Base-by-base conservation (phyloP, 164 flowering plant species). In the Chimonanthus praecox region DNA sequence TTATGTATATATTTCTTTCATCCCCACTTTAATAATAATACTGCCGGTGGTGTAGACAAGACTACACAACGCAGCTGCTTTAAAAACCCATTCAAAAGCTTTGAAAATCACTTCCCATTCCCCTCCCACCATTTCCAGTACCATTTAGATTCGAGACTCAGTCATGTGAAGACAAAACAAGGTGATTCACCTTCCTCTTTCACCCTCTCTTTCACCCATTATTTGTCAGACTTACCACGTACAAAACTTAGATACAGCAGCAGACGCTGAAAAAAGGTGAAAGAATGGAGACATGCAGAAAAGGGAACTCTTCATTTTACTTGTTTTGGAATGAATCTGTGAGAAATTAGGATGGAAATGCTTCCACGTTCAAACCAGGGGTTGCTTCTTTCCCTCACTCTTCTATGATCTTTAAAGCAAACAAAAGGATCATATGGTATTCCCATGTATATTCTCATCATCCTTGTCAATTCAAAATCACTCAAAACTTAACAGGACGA, bases 1-100 rank as follows among this genome's bases (percentile, higher is more conserved):
- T 73, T 74, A 73, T 63, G 76, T 50, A 70, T 73, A 78, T 73
- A 78, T 78, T 78, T 76, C 74, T 71, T 65, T 71, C 77, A 78
- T 64, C 68, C 77, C 74, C 62, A 78, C 80, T 71, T 71, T 74
- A 78, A 71, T 71, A 78, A 74, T 74, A 74, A 62, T 67, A 71
- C 71, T 71, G 80, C 50, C 68, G 63, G 48, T 7, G 65, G 69
- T 33, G 61, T 69, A 67, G 80, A 78, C 78, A 78, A 74, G 80
- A 78, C 80, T 63, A 67, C 66, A 74, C 75, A 33, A 64, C 67
- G 58, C 74, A 49, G 72, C n/a, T 72, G 75, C 75, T 75, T 71
- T 62, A 71, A 60, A 49, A 21, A 71, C 6, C 72, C 74, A 20
- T 64, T 58, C 73, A 63, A 21, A 63, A 21, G 66, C 69, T 7